Conservation (phyloP, 2,329 filamentous ascomycete genomes). For the Cryphonectria carpinicola region DNA sequence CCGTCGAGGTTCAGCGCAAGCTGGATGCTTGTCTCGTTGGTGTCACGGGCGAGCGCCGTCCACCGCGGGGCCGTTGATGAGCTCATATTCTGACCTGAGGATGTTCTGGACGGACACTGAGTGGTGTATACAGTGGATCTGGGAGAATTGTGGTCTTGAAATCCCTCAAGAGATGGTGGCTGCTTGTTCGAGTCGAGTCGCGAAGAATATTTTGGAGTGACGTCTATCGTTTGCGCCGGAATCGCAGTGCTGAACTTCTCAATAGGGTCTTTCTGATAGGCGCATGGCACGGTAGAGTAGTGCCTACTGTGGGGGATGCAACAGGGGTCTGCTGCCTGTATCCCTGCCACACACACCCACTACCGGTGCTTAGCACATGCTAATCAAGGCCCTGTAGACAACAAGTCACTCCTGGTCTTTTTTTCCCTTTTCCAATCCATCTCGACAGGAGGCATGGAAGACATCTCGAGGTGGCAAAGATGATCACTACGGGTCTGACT, state of each 20-base stretch:
- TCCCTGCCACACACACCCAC: background rate
- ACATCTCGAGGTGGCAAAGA: background rate
- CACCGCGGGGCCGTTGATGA: constrained; percentile 58
- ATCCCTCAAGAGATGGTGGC: background rate
- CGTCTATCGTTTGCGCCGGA: constrained; percentile 5
- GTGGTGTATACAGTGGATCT: background rate
- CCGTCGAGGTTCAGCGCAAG: constrained; percentile 93
- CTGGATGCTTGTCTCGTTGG: constrained; percentile 97
- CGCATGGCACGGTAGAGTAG: background rate
- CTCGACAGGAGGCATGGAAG: background rate
- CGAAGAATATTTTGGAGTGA: constrained; percentile 9
- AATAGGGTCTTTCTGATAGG: constrained; percentile 8
- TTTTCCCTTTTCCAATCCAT: background rate
- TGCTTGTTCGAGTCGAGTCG: background rate
- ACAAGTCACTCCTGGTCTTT: background rate
- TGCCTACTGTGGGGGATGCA: background rate
- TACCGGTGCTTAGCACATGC: background rate
- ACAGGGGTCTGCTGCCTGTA: background rate
- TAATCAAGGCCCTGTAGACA: background rate
- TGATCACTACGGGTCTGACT: background rate
- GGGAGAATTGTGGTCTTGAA: background rate
- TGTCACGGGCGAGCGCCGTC: constrained; percentile 81
- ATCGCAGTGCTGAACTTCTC: constrained; percentile 13
- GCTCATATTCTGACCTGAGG: constrained; percentile 31
- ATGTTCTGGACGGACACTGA: too few relatives aligned